A percentile compares a stretch with the other conserved stretches of the same genome.
These are phyloP conservation scores for Medicago lupulina DNA, from an alignment of 306 rosid species.

Conservation along the genomic window DNA sequence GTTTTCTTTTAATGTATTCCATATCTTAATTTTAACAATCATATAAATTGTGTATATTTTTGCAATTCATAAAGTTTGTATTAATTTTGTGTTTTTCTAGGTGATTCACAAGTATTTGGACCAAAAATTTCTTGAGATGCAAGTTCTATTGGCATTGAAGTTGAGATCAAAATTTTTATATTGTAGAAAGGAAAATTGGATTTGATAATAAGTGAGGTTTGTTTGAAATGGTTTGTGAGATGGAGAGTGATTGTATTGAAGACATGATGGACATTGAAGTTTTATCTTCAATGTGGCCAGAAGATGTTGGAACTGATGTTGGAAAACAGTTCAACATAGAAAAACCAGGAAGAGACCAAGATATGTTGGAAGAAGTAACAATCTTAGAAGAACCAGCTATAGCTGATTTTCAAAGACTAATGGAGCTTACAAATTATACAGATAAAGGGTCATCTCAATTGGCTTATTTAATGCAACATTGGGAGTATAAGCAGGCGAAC, in stretches of 20 bases:
- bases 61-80: conserved; percentile 22
- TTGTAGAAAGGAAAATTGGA: conserved; percentile 48
- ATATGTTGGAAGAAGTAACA: conserved; percentile 87
- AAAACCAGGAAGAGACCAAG: conserved; percentile 83
- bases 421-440: conserved; percentile 82
- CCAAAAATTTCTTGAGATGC: conserved; percentile 34
- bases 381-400: conserved; percentile 77
- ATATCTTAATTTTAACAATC: neutral
- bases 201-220: conserved; percentile 43
- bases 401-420: conserved; percentile 82
- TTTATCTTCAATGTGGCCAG: conserved; percentile 98
- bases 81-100: conserved; percentile 22
- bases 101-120: conserved; percentile 35
- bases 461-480: conserved; percentile 74
- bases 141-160: conserved; percentile 17
- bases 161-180: conserved; percentile 35
- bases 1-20: conserved; percentile 2
- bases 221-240: conserved; percentile 84
- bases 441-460: conserved; percentile 91
- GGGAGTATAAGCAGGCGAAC: conserved; percentile 95
- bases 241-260: conserved; percentile 75
- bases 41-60: too few species aligned
- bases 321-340: conserved; percentile 92
- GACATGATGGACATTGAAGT: conserved; percentile 88
- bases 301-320: conserved; percentile 75